Conservation (phyloP, 306 rosid species). For the Coriaria nepalensis region DNA sequence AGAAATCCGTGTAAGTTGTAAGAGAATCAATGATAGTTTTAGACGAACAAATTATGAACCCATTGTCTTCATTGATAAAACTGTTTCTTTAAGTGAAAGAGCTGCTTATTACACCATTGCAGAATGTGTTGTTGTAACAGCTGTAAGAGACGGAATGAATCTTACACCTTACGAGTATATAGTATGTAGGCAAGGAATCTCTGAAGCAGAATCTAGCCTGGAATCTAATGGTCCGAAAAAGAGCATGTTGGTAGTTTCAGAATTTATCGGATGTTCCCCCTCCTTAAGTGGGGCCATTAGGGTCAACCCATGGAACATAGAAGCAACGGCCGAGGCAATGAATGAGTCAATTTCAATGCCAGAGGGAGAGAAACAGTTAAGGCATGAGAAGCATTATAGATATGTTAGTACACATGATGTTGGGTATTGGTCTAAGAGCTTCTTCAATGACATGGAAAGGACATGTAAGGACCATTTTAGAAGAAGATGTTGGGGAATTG, state of each 20-base stretch:
- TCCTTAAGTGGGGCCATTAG: conserved; percentile 61
- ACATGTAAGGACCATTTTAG: conserved; percentile 48
- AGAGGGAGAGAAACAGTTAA: conserved; percentile 47
- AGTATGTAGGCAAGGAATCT: conserved; percentile 50
- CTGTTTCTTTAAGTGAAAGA: conserved; percentile 39
- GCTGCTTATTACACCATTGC: conserved; percentile 38
- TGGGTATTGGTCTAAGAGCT: conserved; percentile 51
- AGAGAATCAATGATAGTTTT: conserved; percentile 33
- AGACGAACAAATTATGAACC: conserved; percentile 38
- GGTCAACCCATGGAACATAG: conserved; percentile 57
- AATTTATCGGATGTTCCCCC: conserved; percentile 61
- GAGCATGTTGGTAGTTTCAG: conserved; percentile 55
- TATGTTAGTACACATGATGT: conserved; percentile 59
- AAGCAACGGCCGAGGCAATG: conserved; percentile 54
- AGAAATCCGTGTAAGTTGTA: conserved; percentile 28
- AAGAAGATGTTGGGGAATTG: conserved; percentile 59
- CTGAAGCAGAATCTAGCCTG: conserved; percentile 18
- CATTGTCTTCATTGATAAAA: conserved; percentile 34
- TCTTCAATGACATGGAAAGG: conserved; percentile 54
- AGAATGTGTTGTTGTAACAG: conserved; percentile 47
- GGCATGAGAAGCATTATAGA: conserved; percentile 55
- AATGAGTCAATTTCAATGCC: conserved; percentile 46
- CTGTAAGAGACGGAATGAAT: conserved; percentile 65
- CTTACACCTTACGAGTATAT: conserved; percentile 52
- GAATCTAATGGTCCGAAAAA: conserved; percentile 25